Evolutionary conservation across 2,329 filamentous ascomycete species (phyloP), one percentile per base, ranked within the genome.

Genomic region (Penicillium sp.): DNA sequence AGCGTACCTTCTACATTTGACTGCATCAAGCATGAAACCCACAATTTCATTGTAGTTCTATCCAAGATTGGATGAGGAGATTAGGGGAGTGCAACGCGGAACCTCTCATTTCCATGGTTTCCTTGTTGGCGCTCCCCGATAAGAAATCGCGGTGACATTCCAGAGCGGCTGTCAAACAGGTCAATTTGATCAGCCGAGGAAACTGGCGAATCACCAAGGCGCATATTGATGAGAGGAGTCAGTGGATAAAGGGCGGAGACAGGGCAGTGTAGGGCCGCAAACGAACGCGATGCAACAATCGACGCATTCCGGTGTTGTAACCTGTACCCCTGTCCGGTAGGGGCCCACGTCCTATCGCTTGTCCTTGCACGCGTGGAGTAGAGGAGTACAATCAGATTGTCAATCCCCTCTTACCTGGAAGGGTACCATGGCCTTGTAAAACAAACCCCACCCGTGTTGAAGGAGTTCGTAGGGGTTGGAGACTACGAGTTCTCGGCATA

Each of bases 61-160:
- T 27, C 40, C 49, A 40, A 55, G 42, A n/a, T 21, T 25, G 45
- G 25, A 21, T 32, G 10, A 18, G 4, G 27, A n/a, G 9, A 13
- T 6, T n/a, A 37, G 6, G 10, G 23, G 16, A 55, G n/a, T 64
- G 60, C 57, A 60, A 65, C 56, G 16, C 32, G 52, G 12, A 27
- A 32, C 16, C 46, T 56, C 37, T 47, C 48, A 60, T 49, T 58
- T 56, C 63, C 60, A 63, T 59, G 62, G 52, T 57, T 56, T 60
- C 51, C 40, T 38, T n/a, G 10, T 27, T 9, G 34, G 16, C 15
- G 49, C 40, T 60, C 54, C 57, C 57, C 59, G 40, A 55, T 55
- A 46, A 23, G 25, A 46, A 49, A 56, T 57, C 52, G 56, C 23
- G 15, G 27, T 53, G 56, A 58, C 61, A 63, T 62, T 57, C 58